These are phyloP conservation scores for Kodamaea sp. DNA, from an alignment of 1,139 yeast genomes.

Conservation along the genomic window DNA sequence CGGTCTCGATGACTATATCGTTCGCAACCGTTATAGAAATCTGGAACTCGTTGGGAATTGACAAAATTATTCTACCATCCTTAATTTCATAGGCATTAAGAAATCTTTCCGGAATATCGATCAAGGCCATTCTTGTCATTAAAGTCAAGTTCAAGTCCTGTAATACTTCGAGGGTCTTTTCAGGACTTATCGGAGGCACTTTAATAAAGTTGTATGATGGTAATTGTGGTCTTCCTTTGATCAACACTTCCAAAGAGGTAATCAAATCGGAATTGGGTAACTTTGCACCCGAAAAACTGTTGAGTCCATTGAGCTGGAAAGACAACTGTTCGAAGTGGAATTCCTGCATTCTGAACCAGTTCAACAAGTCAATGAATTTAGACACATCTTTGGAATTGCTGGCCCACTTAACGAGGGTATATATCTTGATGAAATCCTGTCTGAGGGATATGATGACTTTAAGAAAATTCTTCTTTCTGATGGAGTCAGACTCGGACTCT, in stretches of 20 bases:
- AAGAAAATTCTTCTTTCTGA: conserved; percentile 66
- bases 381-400: conserved; percentile 68
- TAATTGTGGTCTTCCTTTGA: conserved; percentile 74
- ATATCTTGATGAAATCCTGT: conserved; percentile 79
- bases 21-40: conserved; percentile 68
- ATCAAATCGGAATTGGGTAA: conserved; percentile 85
- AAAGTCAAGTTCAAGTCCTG: conserved; percentile 71
- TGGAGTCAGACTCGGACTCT: conserved; percentile 51
- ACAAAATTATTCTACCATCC: conserved; percentile 76
- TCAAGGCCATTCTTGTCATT: conserved; percentile 72
- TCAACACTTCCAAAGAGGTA: conserved; percentile 83
- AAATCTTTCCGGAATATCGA: conserved; percentile 64
- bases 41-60: conserved; percentile 65
- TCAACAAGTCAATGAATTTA: conserved; percentile 76
- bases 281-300: conserved; percentile 79
- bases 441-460: conserved; percentile 69
- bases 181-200: conserved; percentile 52
- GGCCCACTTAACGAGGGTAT: conserved; percentile 88
- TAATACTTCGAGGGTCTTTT: conserved; percentile 61
- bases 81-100: conserved; percentile 57
- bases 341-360: conserved; percentile 80
- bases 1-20: conserved; percentile 49
- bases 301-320: conserved; percentile 55
- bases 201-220: conserved; percentile 65
- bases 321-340: conserved; percentile 64